Conservation (phyloP, 331 rosid species). For the Telfairia occidentalis region DNA sequence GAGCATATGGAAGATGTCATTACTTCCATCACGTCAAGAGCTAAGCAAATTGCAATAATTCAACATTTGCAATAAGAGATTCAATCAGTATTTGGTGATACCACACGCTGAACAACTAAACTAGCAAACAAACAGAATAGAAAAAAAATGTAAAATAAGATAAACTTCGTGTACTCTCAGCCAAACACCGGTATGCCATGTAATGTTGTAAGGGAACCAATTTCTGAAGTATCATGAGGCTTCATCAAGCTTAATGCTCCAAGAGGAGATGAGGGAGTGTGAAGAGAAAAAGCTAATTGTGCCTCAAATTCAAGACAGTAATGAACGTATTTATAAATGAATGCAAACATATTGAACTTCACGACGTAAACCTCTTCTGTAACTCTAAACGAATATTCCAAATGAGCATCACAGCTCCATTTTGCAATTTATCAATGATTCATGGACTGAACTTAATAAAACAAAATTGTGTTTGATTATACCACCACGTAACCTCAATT, state of each 20-base stretch:
- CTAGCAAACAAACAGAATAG: too few species aligned
- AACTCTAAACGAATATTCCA: not conserved
- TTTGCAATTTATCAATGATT: not conserved
- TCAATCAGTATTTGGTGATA: too few species aligned
- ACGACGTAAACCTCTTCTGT: not conserved
- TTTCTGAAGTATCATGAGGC: not conserved
- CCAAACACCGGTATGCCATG: too few species aligned
- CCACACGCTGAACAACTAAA: too few species aligned
- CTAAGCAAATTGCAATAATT: too few species aligned
- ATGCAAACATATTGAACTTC: not conserved
- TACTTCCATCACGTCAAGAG: too few species aligned
- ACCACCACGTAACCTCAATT: not conserved
- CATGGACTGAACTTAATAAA: not conserved
- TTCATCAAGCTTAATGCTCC: constrained; percentile 1
- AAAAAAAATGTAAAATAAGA: too few species aligned
- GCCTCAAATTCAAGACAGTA: not conserved
- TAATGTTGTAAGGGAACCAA: not conserved
- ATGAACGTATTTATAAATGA: not conserved
- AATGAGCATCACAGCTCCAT: not conserved
- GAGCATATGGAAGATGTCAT: too few species aligned
- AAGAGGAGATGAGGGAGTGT: not conserved
- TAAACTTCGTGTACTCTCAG: too few species aligned
- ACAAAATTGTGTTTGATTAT: not conserved
- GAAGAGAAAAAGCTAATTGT: not conserved
- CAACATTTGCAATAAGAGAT: too few species aligned